Conservation (phyloP, 257 asterid species). For the Rehmannia glutinosa region DNA sequence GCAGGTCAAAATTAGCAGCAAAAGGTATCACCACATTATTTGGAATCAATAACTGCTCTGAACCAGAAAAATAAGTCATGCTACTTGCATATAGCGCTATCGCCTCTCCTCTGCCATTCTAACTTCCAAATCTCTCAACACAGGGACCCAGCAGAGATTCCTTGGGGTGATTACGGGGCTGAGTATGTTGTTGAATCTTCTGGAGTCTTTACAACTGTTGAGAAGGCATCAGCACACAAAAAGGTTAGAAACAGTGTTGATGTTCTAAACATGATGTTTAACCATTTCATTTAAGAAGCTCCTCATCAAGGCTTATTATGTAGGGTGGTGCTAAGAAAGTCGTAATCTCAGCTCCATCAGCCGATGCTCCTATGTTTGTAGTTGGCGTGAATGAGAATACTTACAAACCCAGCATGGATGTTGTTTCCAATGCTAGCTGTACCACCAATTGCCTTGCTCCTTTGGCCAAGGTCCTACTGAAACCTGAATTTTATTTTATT, state of each 20-base stretch:
- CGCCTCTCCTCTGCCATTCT: slow-evolving; percentile 3
- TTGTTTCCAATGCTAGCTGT: slow-evolving; percentile 98
- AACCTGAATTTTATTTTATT: not conserved
- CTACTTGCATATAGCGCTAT: too few species aligned
- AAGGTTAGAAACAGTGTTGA: slow-evolving; percentile 50
- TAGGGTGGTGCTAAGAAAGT: slow-evolving; percentile 99
- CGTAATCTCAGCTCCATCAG: slow-evolving; percentile 97
- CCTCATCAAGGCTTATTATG: slow-evolving; percentile 21
- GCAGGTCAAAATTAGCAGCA: slow-evolving; percentile 63
- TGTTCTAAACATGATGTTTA: slow-evolving; percentile 1
- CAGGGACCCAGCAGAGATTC: slow-evolving; percentile 94
- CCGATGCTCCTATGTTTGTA: slow-evolving; percentile 99
- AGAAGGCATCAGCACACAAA: slow-evolving; percentile 85
- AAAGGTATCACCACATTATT: slow-evolving; percentile 50
- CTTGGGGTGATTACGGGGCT: slow-evolving; percentile 96
- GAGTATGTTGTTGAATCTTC: slow-evolving; percentile 93
- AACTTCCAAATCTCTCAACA: slow-evolving; percentile 11
- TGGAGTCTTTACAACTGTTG: slow-evolving; percentile 82
- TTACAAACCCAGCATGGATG: slow-evolving; percentile 88
- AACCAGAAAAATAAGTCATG: too few species aligned
- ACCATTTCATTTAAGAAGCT: not conserved
- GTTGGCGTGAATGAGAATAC: slow-evolving; percentile 91
- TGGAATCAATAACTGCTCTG: not conserved
- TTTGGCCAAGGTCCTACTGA: slow-evolving; percentile 75
- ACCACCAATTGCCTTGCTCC: slow-evolving; percentile 99